Percentiles rank a stretch among this genome's conserved stretches.
phyloP scores from a whole-genome alignment of 2,329 filamentous ascomycete genomes.

The Venturia oleaginea region DNA sequence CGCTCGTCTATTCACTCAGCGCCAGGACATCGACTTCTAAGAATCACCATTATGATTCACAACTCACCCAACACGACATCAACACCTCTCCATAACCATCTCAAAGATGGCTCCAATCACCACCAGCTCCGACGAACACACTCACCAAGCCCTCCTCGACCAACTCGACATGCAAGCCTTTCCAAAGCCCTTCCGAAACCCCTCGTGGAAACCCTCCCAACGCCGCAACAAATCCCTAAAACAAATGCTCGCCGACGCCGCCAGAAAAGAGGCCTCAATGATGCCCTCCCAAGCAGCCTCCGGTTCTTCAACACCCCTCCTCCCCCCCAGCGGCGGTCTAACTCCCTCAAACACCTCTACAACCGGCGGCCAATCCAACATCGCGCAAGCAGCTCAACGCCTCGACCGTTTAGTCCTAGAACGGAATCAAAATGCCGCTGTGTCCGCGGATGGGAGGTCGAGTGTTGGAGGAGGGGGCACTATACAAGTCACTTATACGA shows the following conservation, averaged over 20 bases:
- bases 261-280: conserved; percentile 80
- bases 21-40: neutral
- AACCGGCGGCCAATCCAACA: conserved; percentile 49
- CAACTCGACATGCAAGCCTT: conserved; percentile 82
- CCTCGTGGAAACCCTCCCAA: conserved; percentile 82
- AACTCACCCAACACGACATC: neutral
- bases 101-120: conserved; percentile 49
- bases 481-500: conserved; percentile 71
- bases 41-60: neutral
- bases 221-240: conserved; percentile 99
- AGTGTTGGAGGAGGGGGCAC: conserved; percentile 26
- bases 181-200: conserved; percentile 83
- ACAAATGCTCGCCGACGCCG: conserved; percentile 82
- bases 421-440: conserved; percentile 50
- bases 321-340: conserved; percentile 22
- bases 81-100: neutral
- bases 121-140: conserved; percentile 64
- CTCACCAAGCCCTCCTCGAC: conserved; percentile 77
- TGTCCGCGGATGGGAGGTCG: conserved; percentile 15
- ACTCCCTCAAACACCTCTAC: conserved; percentile 25
- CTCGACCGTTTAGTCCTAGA: conserved; percentile 82
- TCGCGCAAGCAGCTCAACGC: conserved; percentile 81
- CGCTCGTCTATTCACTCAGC: neutral
- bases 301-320: conserved; percentile 56
- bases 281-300: conserved; percentile 75